Percentiles rank a stretch among this genome's conserved stretches.
Evolutionary conservation across 2,329 filamentous ascomycete genomes (phyloP).

Genomic region (Ophiostoma quercus): DNA sequence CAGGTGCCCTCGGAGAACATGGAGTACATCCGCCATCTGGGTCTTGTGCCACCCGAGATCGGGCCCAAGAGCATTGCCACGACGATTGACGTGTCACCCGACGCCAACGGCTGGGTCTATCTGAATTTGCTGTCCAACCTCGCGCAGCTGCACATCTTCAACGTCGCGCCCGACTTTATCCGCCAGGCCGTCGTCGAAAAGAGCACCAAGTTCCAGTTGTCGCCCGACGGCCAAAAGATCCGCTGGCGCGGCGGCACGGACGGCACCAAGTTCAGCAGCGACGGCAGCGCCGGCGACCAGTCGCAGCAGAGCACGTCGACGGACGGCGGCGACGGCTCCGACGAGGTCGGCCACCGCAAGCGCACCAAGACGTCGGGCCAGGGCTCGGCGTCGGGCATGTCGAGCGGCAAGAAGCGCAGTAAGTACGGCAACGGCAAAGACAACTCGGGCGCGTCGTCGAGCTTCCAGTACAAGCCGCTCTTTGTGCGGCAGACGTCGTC

Average conservation of each 20-base stretch:
- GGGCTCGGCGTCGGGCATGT: slow-evolving; percentile 35
- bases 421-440: slow-evolving; percentile 33
- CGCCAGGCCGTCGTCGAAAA: slow-evolving; percentile 64
- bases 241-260: slow-evolving; percentile 69
- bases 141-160: slow-evolving; percentile 79
- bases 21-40: slow-evolving; percentile 70
- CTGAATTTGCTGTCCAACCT: slow-evolving; percentile 74
- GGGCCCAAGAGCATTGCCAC: slow-evolving; percentile 39
- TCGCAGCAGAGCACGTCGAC: slow-evolving; percentile 46
- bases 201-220: slow-evolving; percentile 72
- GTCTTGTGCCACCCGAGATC: slow-evolving; percentile 57
- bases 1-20: slow-evolving; percentile 74
- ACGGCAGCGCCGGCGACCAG: slow-evolving; percentile 48
- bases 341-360: slow-evolving; percentile 42
- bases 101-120: slow-evolving; percentile 73
- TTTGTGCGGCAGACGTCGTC: slow-evolving; percentile 51
- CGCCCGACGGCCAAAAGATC: slow-evolving; percentile 70
- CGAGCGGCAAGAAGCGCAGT: slow-evolving; percentile 37
- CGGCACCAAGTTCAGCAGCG: slow-evolving; percentile 61
- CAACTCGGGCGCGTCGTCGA: slow-evolving; percentile 39
- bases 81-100: slow-evolving; percentile 49
- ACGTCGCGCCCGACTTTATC: slow-evolving; percentile 73
- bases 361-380: slow-evolving; percentile 41
- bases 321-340: slow-evolving; percentile 44
- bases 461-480: slow-evolving; percentile 60